phyloP scores from a whole-genome alignment of 2,329 filamentous ascomycete species.

The Nemania sp. region DNA sequence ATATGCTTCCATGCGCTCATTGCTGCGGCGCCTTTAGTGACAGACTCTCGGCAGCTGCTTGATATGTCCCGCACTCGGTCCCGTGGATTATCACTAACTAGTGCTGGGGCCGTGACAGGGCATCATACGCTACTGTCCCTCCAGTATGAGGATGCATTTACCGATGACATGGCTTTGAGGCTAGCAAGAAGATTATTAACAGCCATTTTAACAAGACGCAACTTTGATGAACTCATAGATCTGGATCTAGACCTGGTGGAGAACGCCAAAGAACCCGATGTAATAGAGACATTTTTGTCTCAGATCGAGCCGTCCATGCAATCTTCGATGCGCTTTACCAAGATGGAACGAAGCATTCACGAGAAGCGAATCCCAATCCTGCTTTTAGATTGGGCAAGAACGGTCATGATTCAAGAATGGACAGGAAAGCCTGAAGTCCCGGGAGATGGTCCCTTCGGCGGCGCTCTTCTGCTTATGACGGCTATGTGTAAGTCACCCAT shows the following conservation, averaged over 20 bases:
- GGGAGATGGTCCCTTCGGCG: conserved; percentile 72
- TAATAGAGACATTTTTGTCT: conserved; percentile 53
- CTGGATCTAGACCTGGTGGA: conserved; percentile 42
- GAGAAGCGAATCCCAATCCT: conserved; percentile 60
- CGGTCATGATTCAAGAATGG: conserved; percentile 79
- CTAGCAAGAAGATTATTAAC: conserved; percentile 62
- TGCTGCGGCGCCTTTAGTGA: conserved; percentile 57
- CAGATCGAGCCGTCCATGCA: conserved; percentile 57
- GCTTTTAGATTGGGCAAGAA: conserved; percentile 72
- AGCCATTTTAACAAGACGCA: conserved; percentile 57
- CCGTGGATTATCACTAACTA: conserved; percentile 54
- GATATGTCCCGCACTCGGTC: conserved; percentile 65
- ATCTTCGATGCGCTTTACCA: conserved; percentile 52
- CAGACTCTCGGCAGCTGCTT: conserved; percentile 52
- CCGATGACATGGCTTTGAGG: conserved; percentile 61
- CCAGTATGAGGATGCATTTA: conserved; percentile 65
- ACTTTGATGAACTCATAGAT: conserved; percentile 50
- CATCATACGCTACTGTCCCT: conserved; percentile 57
- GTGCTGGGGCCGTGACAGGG: conserved; percentile 49
- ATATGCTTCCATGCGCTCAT: conserved; percentile 66
- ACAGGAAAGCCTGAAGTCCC: conserved; percentile 72
- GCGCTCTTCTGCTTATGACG: conserved; percentile 73
- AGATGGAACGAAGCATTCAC: conserved; percentile 56
- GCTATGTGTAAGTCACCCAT: conserved; percentile 65
- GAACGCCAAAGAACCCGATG: conserved; percentile 43